Conservation (phyloP, 1,139 yeast genomes). For the Hanseniaspora gamundiae region DNA sequence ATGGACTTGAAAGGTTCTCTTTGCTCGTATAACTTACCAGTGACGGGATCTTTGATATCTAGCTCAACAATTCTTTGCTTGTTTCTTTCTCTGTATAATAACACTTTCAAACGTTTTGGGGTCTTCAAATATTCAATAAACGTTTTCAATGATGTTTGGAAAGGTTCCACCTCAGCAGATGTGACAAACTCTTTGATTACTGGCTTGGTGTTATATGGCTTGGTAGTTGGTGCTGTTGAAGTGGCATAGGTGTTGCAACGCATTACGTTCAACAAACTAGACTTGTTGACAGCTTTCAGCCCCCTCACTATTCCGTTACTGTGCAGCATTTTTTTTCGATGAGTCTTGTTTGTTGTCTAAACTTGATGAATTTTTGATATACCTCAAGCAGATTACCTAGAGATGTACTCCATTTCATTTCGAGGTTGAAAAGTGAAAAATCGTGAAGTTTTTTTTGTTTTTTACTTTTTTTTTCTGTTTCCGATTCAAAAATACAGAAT, state of each 20-base stretch:
- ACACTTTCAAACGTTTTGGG: slow-evolving; percentile 26
- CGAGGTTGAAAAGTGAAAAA: too few relatives aligned
- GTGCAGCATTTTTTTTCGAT: too few relatives aligned
- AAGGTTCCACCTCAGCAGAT: not conserved
- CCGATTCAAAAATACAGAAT: too few relatives aligned
- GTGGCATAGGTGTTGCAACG: not conserved
- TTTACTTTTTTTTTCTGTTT: too few relatives aligned
- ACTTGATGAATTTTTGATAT: too few relatives aligned
- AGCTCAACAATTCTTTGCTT: slow-evolving; percentile 41
- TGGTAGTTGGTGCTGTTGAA: not conserved
- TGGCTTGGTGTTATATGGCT: not conserved
- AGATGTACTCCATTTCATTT: too few relatives aligned
- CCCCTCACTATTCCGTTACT: too few relatives aligned
- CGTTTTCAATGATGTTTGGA: slow-evolving; percentile 8
- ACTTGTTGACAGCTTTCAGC: not conserved
- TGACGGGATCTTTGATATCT: slow-evolving; percentile 37
- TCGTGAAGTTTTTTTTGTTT: too few relatives aligned
- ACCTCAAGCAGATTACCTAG: too few relatives aligned
- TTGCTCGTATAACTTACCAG: slow-evolving; percentile 30
- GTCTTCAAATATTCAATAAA: slow-evolving; percentile 21
- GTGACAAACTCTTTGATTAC: not conserved
- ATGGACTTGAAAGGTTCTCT: slow-evolving; percentile 27
- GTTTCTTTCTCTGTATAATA: slow-evolving; percentile 34
- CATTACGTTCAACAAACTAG: not conserved
- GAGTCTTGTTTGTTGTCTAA: too few relatives aligned